Base-by-base conservation (phyloP, 352 stramenopile species). In the Phytophthora ramorum region DNA sequence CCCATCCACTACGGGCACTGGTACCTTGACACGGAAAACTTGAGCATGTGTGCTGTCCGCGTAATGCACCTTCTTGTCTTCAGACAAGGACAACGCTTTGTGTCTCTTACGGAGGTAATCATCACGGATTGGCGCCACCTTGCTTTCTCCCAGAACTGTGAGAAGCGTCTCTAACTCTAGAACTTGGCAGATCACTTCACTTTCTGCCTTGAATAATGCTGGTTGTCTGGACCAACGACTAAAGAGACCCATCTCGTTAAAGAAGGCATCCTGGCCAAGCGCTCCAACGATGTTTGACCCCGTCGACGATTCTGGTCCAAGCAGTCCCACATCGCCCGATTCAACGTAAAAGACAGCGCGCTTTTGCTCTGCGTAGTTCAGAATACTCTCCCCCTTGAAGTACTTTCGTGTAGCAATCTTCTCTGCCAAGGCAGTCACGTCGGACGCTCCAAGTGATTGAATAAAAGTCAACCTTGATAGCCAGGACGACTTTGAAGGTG, bases 171-270 rank as follows among this genome's bases (percentile, higher is more conserved):
- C 66, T 10, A 76, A 69, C 8, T 76, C 72, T 9, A 93, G 32
- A 22, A 80, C 17, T 37, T 86, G 60, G 24, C 69, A 83, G n/a
- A 56, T 63, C 10, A 87, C 79, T 2, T 51, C 24, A 3, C 49
- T 57, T 9, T 76, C 72, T 1, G 79, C 81, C n/a, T 61, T 62
- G 44, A 93, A 81, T 5, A 71, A 48, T 0, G 79, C 81, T 22
- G 67, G 66, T 34, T 78, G 56, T 26, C 69, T 63, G 1, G 77
- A 56, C 78, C 78, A 91, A 12, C 35, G 58, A 16, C 69, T 66
- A 43, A 93, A 86, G 8, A 93, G 43, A 4, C 74, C 75, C 58
- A 87, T 63, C 35, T 93, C 81, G 34, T 93, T 93, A 35, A 90
- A 78, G 19, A 76, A 30, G 1, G 66, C 26, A 7, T 58, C 51